phyloP scores from a whole-genome alignment of 129 eudicot species.

The Centella asiatica region DNA sequence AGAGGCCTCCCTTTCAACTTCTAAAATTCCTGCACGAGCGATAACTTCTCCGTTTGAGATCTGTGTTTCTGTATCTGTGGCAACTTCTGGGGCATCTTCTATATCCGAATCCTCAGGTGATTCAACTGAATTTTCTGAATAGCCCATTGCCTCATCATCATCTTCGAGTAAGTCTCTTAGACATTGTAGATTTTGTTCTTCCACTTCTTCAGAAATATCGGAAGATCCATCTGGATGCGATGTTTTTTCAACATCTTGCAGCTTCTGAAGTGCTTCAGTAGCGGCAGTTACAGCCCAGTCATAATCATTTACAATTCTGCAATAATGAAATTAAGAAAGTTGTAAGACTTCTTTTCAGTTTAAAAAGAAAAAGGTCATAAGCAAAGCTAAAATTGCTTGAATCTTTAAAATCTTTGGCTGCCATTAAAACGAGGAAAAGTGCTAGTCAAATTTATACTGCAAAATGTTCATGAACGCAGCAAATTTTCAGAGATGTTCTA shows the following conservation, averaged over 20 bases:
- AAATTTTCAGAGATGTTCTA: too few relatives aligned
- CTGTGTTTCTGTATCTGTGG: slow-evolving; percentile 1
- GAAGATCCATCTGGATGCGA: slow-evolving; percentile 19
- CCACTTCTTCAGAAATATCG: slow-evolving; percentile 17
- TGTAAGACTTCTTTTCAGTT: neutral
- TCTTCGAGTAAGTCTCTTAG: slow-evolving; percentile 22
- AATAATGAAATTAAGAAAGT: neutral
- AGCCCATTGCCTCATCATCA: slow-evolving; percentile 9
- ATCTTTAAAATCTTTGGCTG: too few relatives aligned
- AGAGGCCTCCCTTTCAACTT: neutral
- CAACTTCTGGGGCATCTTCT: slow-evolving; percentile 12
- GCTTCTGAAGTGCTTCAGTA: slow-evolving; percentile 34
- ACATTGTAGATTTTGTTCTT: slow-evolving; percentile 17
- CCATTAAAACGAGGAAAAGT: neutral
- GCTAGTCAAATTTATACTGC: too few relatives aligned
- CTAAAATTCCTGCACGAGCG: neutral
- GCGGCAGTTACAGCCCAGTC: slow-evolving; percentile 40
- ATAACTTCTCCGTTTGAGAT: neutral
- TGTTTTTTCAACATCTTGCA: slow-evolving; percentile 34
- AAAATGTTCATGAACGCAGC: too few relatives aligned
- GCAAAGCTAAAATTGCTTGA: too few relatives aligned
- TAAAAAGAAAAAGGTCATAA: neutral
- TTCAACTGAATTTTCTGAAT: slow-evolving; percentile 2
- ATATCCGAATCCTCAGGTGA: neutral
- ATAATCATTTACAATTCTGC: slow-evolving; percentile 34